These are phyloP conservation scores for Seiridium cupressi DNA, from an alignment of 2,329 filamentous ascomycete species.

Conservation along the genomic window DNA sequence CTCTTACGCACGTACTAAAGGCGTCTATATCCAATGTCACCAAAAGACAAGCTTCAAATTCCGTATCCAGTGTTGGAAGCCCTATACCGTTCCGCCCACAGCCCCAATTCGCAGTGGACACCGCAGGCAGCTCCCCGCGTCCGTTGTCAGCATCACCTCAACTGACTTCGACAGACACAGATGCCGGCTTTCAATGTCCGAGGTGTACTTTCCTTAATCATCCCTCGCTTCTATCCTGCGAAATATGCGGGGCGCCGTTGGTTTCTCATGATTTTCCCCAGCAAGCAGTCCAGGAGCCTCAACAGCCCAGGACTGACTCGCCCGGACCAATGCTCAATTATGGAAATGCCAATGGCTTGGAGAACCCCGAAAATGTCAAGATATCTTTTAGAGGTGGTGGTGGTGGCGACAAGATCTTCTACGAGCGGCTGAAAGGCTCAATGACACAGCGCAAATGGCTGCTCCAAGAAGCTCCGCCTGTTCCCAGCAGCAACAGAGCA, in stretches of 20 bases:
- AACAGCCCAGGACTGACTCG: conserved; percentile 63
- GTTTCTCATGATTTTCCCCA: conserved; percentile 48
- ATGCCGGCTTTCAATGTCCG: conserved; percentile 62
- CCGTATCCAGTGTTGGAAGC: conserved; percentile 9
- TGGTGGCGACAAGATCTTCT: conserved; percentile 87
- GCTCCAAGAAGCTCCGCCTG: conserved; percentile 81
- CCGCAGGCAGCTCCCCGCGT: background rate
- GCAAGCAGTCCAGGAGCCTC: conserved; percentile 31
- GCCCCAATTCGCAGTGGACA: background rate
- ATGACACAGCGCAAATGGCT: conserved; percentile 96
- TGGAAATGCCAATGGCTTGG: conserved; percentile 36
- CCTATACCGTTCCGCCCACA: conserved; percentile 7
- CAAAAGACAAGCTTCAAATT: conserved; percentile 33
- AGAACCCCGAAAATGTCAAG: conserved; percentile 76
- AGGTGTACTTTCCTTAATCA: conserved; percentile 94
- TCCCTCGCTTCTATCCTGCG: conserved; percentile 79
- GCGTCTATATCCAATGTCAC: conserved; percentile 77
- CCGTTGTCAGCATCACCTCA: conserved; percentile 9
- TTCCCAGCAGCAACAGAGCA: conserved; percentile 60
- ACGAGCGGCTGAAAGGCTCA: conserved; percentile 82
- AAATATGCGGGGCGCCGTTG: conserved; percentile 84
- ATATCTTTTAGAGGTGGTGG: conserved; percentile 88
- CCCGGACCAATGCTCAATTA: conserved; percentile 67
- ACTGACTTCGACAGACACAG: background rate
- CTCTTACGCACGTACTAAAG: conserved; percentile 78